Conservation (phyloP, 1,139 yeast species). For the Candida buenavistaensis region DNA sequence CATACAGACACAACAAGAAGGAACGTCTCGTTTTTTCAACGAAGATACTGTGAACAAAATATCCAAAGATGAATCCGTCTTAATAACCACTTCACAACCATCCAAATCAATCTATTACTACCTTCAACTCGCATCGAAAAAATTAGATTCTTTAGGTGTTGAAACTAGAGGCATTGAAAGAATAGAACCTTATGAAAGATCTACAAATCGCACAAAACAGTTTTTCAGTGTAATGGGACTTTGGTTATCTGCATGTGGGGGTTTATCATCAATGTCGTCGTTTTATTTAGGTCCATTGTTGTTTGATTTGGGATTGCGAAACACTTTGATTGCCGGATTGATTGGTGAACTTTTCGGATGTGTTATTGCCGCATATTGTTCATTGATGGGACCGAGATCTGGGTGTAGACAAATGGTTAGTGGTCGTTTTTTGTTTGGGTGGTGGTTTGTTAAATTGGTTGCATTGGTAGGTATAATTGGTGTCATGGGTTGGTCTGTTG, state of each 20-base stretch:
- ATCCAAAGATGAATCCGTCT: no score
- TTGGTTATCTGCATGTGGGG: constrained; percentile 45
- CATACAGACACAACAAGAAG: no score
- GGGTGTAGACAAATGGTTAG: constrained; percentile 45
- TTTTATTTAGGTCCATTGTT: constrained; percentile 34
- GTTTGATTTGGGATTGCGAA: constrained; percentile 29
- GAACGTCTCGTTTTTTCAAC: no score
- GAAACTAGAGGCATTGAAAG: constrained; percentile 35
- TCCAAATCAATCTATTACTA: no score
- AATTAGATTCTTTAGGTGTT: constrained; percentile 27
- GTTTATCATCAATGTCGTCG: constrained; percentile 41
- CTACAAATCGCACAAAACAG: constrained; percentile 32
- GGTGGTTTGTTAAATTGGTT: constrained; percentile 39
- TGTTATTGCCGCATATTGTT: constrained; percentile 38
- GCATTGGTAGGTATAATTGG: constrained; percentile 36
- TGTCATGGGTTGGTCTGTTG: constrained; percentile 44
- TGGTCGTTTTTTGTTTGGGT: constrained; percentile 40
- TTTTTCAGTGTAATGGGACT: constrained; percentile 60
- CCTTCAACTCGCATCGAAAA: no score
- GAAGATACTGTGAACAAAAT: no score
- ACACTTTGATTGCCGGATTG: constrained; percentile 33
- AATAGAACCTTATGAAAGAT: constrained; percentile 16
- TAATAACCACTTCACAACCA: no score
- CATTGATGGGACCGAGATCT: constrained; percentile 41
- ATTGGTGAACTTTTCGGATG: constrained; percentile 35